Evolutionary conservation across 768 basidiomycete species (phyloP), one percentile per base, ranked within the genome.

Genomic region (Serendipita sp.): DNA sequence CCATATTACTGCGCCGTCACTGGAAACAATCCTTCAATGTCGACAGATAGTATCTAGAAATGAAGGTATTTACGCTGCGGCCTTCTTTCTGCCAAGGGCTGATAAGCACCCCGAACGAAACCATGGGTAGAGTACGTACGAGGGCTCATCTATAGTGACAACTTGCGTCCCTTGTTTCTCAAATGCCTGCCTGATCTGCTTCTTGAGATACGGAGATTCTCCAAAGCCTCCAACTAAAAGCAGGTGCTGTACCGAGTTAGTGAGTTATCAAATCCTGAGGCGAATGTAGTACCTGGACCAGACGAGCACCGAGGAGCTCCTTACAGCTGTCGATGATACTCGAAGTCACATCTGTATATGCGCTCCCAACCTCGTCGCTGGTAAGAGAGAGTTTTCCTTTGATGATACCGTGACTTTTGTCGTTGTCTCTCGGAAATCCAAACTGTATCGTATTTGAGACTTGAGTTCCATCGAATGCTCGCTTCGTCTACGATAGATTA

Each of bases 401-500:
- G 56, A 60, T 32, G 56, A 60, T 60, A 32, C 28, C 28, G 3
- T 8, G 23, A 34, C 18, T 35, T 52, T 41, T 54, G 44, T 65
- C 65, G 18, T 38, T 65, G 30, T 65, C 65, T 18, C 65, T 51
- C 15, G 18, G 38, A n/a, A 38, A 18, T 16, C 65, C 65, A 41
- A 65, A 65, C 3, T 30, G 7, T 11, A 65, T 60, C 15, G 58
- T 52, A 32, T 13, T 18, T 3, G 65, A 41, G 11, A 41, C 18
- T 4, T 15, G 13, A 30, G 30, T 30, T 15, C 54, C 65, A 36
- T 65, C 65, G 54, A 65, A 65, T 2, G 38, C 41, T 3, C 65
- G 65, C 56, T 65, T 65, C 13, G 65, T 65, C 54, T 65, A 58
- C n/a, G n/a, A 32, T 8, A n/a, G 10, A 16, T 32, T n/a, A 51